phyloP scores from a whole-genome alignment of 306 rosid genomes.

The Dalbergia cochinchinensis region DNA sequence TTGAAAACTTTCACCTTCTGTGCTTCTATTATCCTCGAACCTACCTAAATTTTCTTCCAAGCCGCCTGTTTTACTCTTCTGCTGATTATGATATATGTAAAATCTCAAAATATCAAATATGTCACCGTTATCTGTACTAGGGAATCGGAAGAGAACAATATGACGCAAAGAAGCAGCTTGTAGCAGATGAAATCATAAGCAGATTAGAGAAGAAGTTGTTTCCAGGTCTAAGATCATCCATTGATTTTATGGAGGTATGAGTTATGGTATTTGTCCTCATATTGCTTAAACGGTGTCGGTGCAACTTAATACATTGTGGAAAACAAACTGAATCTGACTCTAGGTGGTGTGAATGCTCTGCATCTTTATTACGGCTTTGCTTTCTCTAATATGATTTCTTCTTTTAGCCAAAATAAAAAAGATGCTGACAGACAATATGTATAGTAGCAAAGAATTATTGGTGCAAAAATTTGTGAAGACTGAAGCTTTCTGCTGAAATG shows the following conservation, averaged over 20 bases:
- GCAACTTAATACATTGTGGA: neutral
- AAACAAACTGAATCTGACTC: constrained; percentile 6
- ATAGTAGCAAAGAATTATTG: too few relatives aligned
- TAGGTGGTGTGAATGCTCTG: neutral
- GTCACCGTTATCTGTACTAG: constrained; percentile 52
- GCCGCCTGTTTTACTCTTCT: constrained; percentile 12
- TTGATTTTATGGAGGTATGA: constrained; percentile 82
- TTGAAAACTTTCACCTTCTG: constrained; percentile 17
- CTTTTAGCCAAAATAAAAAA: too few relatives aligned
- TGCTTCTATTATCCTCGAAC: constrained; percentile 35
- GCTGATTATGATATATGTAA: constrained; percentile 1
- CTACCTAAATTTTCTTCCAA: constrained; percentile 27
- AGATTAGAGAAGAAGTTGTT: constrained; percentile 88
- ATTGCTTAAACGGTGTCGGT: constrained; percentile 1
- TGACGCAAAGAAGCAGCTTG: constrained; percentile 82
- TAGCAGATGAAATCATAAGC: constrained; percentile 77
- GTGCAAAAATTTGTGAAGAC: too few relatives aligned
- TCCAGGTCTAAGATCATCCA: constrained; percentile 81
- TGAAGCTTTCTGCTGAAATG: too few relatives aligned
- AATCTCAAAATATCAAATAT: constrained; percentile 33
- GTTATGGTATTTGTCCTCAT: constrained; percentile 39
- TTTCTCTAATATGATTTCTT: too few relatives aligned
- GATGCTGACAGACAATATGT: too few relatives aligned
- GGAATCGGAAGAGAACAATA: constrained; percentile 77
- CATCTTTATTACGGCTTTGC: neutral